A percentile compares a stretch with the other conserved stretches of the same genome.
These are phyloP conservation scores for Colletotrichum siamense DNA, from an alignment of 2,329 filamentous ascomycete species.

Conservation along the genomic window DNA sequence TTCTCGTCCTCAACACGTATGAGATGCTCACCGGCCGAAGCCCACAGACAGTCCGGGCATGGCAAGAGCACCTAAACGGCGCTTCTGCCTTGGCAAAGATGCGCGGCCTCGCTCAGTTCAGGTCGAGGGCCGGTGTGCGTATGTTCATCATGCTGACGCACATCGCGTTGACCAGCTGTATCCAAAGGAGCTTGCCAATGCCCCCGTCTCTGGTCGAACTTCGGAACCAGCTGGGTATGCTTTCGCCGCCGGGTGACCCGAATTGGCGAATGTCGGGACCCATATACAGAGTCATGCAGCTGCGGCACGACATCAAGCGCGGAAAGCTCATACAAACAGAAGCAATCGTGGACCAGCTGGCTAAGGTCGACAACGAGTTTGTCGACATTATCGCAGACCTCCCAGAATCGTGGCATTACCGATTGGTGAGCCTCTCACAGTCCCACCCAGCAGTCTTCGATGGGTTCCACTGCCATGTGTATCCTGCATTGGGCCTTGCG, in stretches of 20 bases:
- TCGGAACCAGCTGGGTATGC: constrained; percentile 44
- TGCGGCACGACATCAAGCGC: constrained; percentile 51
- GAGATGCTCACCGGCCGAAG: constrained; percentile 57
- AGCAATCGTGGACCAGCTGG: constrained; percentile 39
- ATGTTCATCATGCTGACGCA: constrained; percentile 62
- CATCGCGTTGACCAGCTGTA: constrained; percentile 56
- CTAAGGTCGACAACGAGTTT: constrained; percentile 48
- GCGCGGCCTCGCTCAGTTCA: constrained; percentile 53
- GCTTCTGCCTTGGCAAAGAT: constrained; percentile 55
- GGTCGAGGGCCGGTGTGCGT: constrained; percentile 47
- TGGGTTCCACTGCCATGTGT: constrained; percentile 48
- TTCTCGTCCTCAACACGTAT: constrained; percentile 60
- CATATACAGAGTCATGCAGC: constrained; percentile 49
- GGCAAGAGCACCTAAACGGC: constrained; percentile 59
- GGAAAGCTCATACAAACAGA: constrained; percentile 40
- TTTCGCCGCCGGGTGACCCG: constrained; percentile 40
- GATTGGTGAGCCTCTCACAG: constrained; percentile 41
- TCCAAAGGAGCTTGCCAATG: constrained; percentile 54
- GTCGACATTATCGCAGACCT: constrained; percentile 42
- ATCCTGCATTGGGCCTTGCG: constrained; percentile 48
- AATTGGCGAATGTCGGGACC: constrained; percentile 49
- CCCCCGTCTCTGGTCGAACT: constrained; percentile 53
- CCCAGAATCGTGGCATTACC: constrained; percentile 47
- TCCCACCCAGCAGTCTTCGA: constrained; percentile 46
- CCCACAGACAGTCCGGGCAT: constrained; percentile 52